phyloP scores from a whole-genome alignment of 2,329 filamentous ascomycete species.

The Ceratocystis ficicola region DNA sequence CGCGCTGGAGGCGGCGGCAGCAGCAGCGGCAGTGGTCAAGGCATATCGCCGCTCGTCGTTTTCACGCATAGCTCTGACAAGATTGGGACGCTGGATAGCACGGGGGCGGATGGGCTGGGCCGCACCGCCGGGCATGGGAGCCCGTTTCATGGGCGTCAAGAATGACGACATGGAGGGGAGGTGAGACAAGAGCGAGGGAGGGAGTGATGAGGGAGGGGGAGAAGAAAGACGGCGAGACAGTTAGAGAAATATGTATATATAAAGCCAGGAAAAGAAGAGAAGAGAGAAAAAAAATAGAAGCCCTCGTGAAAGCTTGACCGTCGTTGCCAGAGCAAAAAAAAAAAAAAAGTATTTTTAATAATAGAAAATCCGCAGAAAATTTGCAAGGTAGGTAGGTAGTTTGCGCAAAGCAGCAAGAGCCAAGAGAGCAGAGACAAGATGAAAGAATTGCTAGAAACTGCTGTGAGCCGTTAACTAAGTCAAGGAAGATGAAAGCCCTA shows the following conservation, averaged over 20 bases:
- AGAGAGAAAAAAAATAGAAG: background rate
- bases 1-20: slow-evolving; percentile 26
- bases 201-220: background rate
- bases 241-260: too few species aligned
- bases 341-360: background rate
- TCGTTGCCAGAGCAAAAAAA: slow-evolving; percentile 1
- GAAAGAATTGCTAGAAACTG: too few species aligned
- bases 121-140: slow-evolving; percentile 26
- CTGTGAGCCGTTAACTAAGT: too few species aligned
- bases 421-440: too few species aligned
- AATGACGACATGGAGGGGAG: slow-evolving; percentile 36
- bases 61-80: slow-evolving; percentile 41
- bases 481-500: too few species aligned
- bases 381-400: too few species aligned
- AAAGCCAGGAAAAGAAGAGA: background rate
- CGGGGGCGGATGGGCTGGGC: slow-evolving; percentile 29
- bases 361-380: background rate
- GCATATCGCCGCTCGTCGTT: slow-evolving; percentile 36
- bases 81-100: slow-evolving; percentile 36
- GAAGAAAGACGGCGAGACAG: background rate
- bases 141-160: slow-evolving; percentile 33
- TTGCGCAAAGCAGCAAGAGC: too few species aligned
- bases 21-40: slow-evolving; percentile 25
- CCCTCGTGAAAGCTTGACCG: background rate
- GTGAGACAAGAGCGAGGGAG: background rate